Base-by-base conservation (phyloP, 202 grass and related monocot species). In the Miscanthus sacchariflorus region DNA sequence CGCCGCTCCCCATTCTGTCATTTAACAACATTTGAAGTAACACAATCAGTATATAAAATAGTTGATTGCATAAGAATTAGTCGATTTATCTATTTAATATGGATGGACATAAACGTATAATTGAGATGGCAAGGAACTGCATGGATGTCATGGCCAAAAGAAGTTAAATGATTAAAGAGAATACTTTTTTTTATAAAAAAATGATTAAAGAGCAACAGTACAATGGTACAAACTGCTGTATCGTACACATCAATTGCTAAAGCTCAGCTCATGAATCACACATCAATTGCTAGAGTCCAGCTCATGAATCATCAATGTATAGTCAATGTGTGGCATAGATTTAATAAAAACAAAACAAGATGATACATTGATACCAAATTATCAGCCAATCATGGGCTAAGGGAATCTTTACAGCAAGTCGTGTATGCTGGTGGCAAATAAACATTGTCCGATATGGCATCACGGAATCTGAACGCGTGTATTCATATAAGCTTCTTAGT, bases 1-100 rank as follows among this genome's bases (percentile, higher is more conserved):
- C 87, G 2, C 89, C 44, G 86, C 90, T 91, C 74, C 88, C 95
- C 95, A 98, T 98, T 89, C 92, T 95, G 74, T 63, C 65, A 78
- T 79, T 84, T 64, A 12, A 36, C 10, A 17, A 3, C 8, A 77
- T 82, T 83, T 73, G 12, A 67, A 56, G 76, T n/a, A 50, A 66
- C 30, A 70, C 7, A 35, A 56, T 66, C 0, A 71, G 21, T 21
- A 56, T 21, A 56, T 19, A 56, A 8, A 56, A 56, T 56, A 56
- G 18, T 56, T 21, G 52, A 56, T 21, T 21, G 18, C 3, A 43
- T 9, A 39, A 14, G 21, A 45, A 81, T n/a, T 36, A 39, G 0
- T 6, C 3, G 6, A 25, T 19, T 65, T 38, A 9, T 63, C 63
- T 48, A 61, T 21, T 11, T 54, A 33, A 59, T 5, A n/a, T 19